Conservation (phyloP, 148 eudicot genomes). For the Rhododendron ovatum region DNA sequence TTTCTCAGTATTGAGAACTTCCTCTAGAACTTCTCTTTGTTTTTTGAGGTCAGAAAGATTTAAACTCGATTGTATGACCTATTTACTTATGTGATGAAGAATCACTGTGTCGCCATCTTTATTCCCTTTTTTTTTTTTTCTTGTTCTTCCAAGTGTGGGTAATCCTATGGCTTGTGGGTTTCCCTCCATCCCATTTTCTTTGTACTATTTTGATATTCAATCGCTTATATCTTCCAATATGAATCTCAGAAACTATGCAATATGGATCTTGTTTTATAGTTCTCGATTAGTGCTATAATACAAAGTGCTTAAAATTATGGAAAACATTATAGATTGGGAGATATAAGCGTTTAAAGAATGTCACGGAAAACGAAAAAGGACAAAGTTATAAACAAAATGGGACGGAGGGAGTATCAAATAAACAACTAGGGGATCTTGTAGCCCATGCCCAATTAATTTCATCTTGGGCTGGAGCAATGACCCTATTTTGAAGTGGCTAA, state of each 20-base stretch:
- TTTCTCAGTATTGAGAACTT: neutral
- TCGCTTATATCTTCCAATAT: no score
- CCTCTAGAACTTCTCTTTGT: neutral
- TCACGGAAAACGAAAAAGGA: no score
- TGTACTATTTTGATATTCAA: no score
- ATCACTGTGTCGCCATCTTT: neutral
- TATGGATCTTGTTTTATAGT: no score
- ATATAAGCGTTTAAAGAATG: no score
- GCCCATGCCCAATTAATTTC: neutral
- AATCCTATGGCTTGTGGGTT: neutral
- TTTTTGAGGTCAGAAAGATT: neutral
- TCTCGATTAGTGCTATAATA: no score
- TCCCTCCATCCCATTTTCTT: neutral
- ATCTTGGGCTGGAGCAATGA: neutral
- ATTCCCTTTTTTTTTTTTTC: neutral
- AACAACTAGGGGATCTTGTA: neutral
- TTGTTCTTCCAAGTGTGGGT: neutral
- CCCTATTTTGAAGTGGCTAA: neutral
- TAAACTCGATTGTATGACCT: neutral
- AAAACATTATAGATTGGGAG: no score
- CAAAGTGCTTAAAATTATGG: no score
- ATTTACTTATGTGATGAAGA: neutral
- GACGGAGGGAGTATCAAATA: neutral
- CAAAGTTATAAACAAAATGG: no score
- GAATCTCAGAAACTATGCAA: no score